Evolutionary conservation across 2,329 filamentous ascomycete species (phyloP).

Genomic region (Lasiodiplodia citricola): DNA sequence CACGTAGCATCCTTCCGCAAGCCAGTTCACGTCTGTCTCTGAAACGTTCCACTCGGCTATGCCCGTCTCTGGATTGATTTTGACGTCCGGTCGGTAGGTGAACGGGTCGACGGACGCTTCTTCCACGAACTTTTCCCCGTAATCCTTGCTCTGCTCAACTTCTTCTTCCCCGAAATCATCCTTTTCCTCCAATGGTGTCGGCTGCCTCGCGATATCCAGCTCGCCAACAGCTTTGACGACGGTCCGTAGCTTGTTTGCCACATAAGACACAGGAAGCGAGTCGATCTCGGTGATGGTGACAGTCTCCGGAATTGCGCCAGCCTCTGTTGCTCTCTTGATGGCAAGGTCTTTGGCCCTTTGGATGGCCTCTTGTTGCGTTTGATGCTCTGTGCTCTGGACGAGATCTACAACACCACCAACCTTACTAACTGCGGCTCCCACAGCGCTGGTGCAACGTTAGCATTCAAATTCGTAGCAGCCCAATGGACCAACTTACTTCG

Average conservation of each 20-base stretch:
- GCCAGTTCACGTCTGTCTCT: slow-evolving; percentile 52
- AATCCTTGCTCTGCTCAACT: slow-evolving; percentile 8
- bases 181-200: slow-evolving; percentile 23
- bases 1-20: slow-evolving; percentile 55
- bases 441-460: slow-evolving; percentile 11
- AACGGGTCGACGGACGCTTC: slow-evolving; percentile 36
- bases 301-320: slow-evolving; percentile 53
- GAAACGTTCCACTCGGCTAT: slow-evolving; percentile 50
- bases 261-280: slow-evolving; percentile 60
- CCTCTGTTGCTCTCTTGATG: slow-evolving; percentile 51
- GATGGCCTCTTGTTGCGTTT: slow-evolving; percentile 27
- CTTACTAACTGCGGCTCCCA: slow-evolving; percentile 27
- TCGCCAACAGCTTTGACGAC: slow-evolving; percentile 64
- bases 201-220: slow-evolving; percentile 45
- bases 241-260: slow-evolving; percentile 55
- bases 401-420: slow-evolving; percentile 26
- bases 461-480: slow-evolving; percentile 35
- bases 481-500: slow-evolving; percentile 11
- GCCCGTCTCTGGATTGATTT: slow-evolving; percentile 32
- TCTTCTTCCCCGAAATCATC: slow-evolving; percentile 25
- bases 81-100: slow-evolving; percentile 49
- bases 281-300: slow-evolving; percentile 60
- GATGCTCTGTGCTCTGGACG: slow-evolving; percentile 36
- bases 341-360: slow-evolving; percentile 41
- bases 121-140: slow-evolving; percentile 7